A percentile compares a stretch with the other conserved stretches of the same genome.
These are phyloP conservation scores for Meripilus lineatus DNA, from an alignment of 1,284 basidiomycete species.

Conservation along the genomic window DNA sequence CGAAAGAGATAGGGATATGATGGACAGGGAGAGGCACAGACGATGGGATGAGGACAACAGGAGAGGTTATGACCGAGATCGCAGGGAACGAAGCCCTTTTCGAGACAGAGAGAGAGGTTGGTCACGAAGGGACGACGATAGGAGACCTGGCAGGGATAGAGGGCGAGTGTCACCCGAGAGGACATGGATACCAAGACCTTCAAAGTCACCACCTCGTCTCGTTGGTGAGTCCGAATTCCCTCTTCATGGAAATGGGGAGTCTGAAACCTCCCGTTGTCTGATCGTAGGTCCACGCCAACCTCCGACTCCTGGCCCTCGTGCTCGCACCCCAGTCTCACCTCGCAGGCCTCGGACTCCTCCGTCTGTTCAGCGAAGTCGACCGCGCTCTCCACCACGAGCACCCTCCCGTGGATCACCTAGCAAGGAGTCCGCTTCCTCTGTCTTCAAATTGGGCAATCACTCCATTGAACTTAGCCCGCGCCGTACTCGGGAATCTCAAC, in stretches of 20 bases:
- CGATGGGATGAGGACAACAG: conserved; percentile 14
- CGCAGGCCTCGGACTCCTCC: conserved; percentile 11
- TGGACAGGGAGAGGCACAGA: conserved; percentile 3
- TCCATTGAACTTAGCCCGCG: conserved; percentile 22
- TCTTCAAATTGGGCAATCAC: conserved; percentile 30
- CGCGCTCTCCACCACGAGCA: conserved; percentile 10
- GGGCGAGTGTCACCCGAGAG: conserved; percentile 18
- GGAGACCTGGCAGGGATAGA: conserved; percentile 16
- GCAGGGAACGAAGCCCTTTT: conserved; percentile 12
- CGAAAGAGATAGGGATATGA: no score
- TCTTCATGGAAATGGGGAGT: neutral
- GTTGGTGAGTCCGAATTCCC: conserved; percentile 20
- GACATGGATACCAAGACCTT: conserved; percentile 19
- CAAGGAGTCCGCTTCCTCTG: neutral
- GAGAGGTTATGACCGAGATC: conserved; percentile 15
- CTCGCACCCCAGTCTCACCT: conserved; percentile 18
- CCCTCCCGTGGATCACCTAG: conserved; percentile 1
- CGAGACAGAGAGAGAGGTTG: conserved; percentile 9
- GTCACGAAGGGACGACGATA: conserved; percentile 14
- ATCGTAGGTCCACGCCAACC: neutral
- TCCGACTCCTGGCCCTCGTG: conserved; percentile 6
- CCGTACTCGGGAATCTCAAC: conserved; percentile 5
- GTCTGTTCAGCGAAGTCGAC: conserved; percentile 3
- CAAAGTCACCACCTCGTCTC: conserved; percentile 25
- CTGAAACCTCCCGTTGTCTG: neutral